Evolutionary conservation across 2,329 filamentous ascomycete species (phyloP), one percentile per base, ranked within the genome.

Genomic region (Penicillium brevicompactum): DNA sequence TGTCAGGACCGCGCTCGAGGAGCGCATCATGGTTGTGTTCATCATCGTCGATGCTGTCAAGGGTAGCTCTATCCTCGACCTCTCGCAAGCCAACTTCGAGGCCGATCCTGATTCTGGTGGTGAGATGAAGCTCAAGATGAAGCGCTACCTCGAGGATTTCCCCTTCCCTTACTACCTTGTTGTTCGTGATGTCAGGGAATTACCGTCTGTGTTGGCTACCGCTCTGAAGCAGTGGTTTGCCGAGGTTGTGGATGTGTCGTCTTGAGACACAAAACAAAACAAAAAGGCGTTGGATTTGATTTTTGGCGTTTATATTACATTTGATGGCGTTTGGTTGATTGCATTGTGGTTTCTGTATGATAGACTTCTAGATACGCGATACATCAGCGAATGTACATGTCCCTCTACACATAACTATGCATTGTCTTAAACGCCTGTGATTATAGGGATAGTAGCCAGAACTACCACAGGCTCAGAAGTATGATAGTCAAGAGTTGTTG

Each of bases 121-220:
- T 58, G 83, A 86, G 67, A 80, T 81, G 74, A 81, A 81, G 70
- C 84, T 97, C 53, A 87, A 88, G 66, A 92, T 95, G 73, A 89
- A 91, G 78, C 86, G 90, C 67, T 99, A 99, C 72, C 83, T 99
- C 65, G 95, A 99, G 73, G 89, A 87, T 7, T 99, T 99, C 74
- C 94, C 95, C 0, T 99, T 99, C 78, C 87, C 89, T 72, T 99
- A 97, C 78, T 99, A 97, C 72, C 78, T 99, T 53, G 91, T 99
- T 64, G 94, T 99, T 55, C 87, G 93, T 62, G 87, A 97, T 77
- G 87, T 99, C 46, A 87, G 89, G 67, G 94, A 99, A 75, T 80
- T 99, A 68, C 94, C 95, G 4, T 87, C 86, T 32, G 92, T 97
- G 42, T 75, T 99, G 74, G 90, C 92, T 13, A 90, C 90, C 27